These are phyloP conservation scores for Trematosphaeria pertusa DNA, from an alignment of 2,329 filamentous ascomycete species.

Conservation along the genomic window DNA sequence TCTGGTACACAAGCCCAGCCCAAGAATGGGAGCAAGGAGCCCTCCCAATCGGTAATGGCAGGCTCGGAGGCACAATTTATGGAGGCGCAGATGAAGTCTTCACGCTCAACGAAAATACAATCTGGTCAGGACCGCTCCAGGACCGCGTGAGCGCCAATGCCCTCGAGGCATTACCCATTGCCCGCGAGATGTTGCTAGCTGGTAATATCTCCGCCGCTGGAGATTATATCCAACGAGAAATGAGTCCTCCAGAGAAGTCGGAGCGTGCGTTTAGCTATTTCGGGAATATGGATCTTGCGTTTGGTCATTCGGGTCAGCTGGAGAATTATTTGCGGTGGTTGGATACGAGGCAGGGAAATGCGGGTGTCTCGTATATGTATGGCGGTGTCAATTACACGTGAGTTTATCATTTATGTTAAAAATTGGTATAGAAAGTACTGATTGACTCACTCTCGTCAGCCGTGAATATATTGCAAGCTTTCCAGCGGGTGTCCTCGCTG, in stretches of 20 bases:
- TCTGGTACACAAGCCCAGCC: conserved; percentile 4
- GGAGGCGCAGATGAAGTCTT: conserved; percentile 16
- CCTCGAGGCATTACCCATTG: conserved; percentile 3
- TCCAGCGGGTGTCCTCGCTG: conserved; percentile 12
- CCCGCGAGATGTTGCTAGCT: conserved; percentile 13
- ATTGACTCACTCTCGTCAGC: too few species aligned
- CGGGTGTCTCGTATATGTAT: conserved; percentile 8
- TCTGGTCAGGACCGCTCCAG: conserved; percentile 19
- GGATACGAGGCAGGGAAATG: conserved; percentile 16
- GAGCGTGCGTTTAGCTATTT: conserved; percentile 5
- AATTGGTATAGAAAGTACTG: too few species aligned
- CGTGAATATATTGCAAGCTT: conserved; percentile 18
- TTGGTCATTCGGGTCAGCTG: conserved; percentile 7
- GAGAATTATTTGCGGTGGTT: conserved; percentile 12
- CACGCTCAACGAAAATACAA: conserved; percentile 19
- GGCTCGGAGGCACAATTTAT: conserved; percentile 15
- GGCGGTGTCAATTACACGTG: conserved; percentile 18
- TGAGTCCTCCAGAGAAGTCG: conserved; percentile 8
- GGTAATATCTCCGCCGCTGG: conserved; percentile 15
- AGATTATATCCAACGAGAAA: conserved; percentile 6
- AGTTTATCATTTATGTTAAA: too few species aligned
- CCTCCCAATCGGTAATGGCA: conserved; percentile 19
- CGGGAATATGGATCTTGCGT: conserved; percentile 9
- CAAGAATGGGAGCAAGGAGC: neutral
- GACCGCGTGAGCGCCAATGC: conserved; percentile 16